Evolutionary conservation across 768 basidiomycete species (phyloP).

Genomic region (Terana coerulea): DNA sequence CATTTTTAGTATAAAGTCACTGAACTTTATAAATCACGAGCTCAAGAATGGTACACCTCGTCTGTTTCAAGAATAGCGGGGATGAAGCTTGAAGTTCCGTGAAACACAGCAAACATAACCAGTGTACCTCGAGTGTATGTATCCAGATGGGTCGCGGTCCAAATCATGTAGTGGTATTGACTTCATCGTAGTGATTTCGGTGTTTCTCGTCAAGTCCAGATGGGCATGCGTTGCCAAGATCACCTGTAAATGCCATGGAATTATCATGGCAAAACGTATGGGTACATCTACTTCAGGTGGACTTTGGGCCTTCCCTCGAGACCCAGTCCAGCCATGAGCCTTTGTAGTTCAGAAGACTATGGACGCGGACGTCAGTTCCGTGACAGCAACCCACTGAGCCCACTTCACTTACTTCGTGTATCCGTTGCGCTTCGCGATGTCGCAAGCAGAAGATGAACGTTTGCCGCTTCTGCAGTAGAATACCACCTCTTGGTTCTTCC

Average conservation of each 20-base stretch:
- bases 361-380: background rate
- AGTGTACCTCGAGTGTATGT: too few relatives aligned
- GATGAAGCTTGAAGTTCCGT: too few relatives aligned
- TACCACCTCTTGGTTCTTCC: slow-evolving; percentile 65
- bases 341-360: slow-evolving; percentile 43
- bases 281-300: background rate
- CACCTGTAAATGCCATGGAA: background rate
- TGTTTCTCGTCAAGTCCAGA: too few relatives aligned
- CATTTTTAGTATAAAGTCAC: too few relatives aligned
- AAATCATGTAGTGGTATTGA: too few relatives aligned
- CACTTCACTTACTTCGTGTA: slow-evolving; percentile 62
- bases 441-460: slow-evolving; percentile 76
- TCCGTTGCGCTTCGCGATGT: slow-evolving; percentile 78
- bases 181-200: too few relatives aligned
- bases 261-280: background rate
- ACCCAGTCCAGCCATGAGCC: slow-evolving; percentile 56
- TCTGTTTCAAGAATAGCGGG: too few relatives aligned
- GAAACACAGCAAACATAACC: too few relatives aligned
- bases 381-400: background rate
- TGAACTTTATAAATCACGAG: too few relatives aligned
- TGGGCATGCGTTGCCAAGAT: too few relatives aligned
- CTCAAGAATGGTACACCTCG: too few relatives aligned
- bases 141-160: too few relatives aligned
- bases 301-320: slow-evolving; percentile 24
- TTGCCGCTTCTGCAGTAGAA: slow-evolving; percentile 92